Evolutionary conservation across 805 yeast genomes (phyloP).

Genomic region (Torulaspora franciscae): DNA sequence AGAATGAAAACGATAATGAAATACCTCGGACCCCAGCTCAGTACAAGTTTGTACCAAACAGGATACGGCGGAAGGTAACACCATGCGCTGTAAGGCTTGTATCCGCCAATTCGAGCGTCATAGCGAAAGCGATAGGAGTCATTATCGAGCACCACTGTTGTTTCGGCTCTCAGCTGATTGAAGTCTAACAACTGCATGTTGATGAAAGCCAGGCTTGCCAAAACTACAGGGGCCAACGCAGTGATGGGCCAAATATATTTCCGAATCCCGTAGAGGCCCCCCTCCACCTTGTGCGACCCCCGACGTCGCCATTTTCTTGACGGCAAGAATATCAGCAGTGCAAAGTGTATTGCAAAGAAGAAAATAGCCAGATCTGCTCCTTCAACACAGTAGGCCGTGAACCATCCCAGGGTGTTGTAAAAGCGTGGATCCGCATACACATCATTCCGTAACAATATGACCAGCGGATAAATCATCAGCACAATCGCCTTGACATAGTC

Average conservation of each 20-base stretch:
- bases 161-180: conserved; percentile 13
- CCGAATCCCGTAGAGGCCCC: conserved; percentile 64
- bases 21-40: conserved; percentile 82
- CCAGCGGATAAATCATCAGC: conserved; percentile 62
- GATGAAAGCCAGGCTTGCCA: conserved; percentile 72
- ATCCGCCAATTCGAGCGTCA: conserved; percentile 43
- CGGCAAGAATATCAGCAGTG: conserved; percentile 64
- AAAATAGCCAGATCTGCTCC: conserved; percentile 84
- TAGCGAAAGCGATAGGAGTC: conserved; percentile 20
- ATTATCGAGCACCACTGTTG: conserved; percentile 26
- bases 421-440: conserved; percentile 48
- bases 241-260: conserved; percentile 54
- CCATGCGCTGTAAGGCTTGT: conserved; percentile 63
- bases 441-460: conserved; percentile 42
- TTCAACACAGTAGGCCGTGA: conserved; percentile 73
- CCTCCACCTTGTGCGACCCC: conserved; percentile 49
- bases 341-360: conserved; percentile 79
- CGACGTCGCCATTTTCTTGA: conserved; percentile 41
- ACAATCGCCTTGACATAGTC: conserved; percentile 72
- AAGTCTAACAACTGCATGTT: conserved; percentile 25
- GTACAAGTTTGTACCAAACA: conserved; percentile 62
- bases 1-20: conserved; percentile 58
- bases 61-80: conserved; percentile 74
- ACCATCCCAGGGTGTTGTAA: conserved; percentile 69
- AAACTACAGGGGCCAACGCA: conserved; percentile 54